Conservation (phyloP, 306 rosid genomes). For the Lablab purpureus region DNA sequence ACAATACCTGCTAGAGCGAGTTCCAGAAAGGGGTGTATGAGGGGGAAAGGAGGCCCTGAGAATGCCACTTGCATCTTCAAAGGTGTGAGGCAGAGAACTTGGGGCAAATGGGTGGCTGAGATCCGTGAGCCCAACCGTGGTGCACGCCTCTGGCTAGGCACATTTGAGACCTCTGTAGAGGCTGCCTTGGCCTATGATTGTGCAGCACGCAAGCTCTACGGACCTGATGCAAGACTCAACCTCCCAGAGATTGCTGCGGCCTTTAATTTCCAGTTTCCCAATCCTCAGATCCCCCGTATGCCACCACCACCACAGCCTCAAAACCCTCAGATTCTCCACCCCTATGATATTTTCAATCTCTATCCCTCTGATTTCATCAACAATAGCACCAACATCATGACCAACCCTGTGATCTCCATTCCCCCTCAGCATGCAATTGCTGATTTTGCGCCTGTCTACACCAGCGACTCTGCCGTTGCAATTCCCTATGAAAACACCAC, state of each 20-base stretch:
- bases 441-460: conserved; percentile 15
- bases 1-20: conserved; percentile 67
- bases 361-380: background rate
- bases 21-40: conserved; percentile 92
- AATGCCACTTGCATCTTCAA: conserved; percentile 87
- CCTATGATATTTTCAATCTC: background rate
- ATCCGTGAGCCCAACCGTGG: conserved; percentile 96
- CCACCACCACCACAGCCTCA: conserved; percentile 6
- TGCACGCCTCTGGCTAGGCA: conserved; percentile 94
- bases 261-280: background rate
- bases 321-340: background rate
- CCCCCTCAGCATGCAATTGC: background rate
- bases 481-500: conserved; percentile 25
- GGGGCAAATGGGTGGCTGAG: conserved; percentile 99
- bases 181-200: conserved; percentile 94
- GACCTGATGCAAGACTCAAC: conserved; percentile 81
- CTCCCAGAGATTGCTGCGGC: conserved; percentile 48
- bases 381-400: background rate
- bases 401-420: conserved; percentile 1
- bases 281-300: background rate
- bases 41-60: conserved; percentile 95
- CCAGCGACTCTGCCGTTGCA: conserved; percentile 7
- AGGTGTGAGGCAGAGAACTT: conserved; percentile 93
- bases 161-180: conserved; percentile 76
- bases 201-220: conserved; percentile 85